Base-by-base conservation (phyloP, 225 moss, liverwort and hornwort genomes). In the Straminergon stramineum region DNA sequence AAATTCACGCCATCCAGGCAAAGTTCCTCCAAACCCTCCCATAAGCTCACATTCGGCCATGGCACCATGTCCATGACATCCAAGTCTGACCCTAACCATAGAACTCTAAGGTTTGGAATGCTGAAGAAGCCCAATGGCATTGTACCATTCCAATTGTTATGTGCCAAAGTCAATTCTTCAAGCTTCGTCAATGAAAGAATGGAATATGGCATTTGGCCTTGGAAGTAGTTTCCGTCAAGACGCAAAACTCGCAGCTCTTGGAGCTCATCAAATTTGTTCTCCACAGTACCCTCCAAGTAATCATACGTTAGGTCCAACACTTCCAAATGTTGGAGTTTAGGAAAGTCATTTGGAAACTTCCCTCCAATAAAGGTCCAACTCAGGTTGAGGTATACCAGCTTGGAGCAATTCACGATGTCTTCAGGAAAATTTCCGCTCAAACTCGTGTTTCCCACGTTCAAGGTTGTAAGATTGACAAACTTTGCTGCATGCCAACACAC, bases 231-330 rank as follows among this genome's bases (percentile, higher is more conserved):
- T 17, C 4, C 1, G 3, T 0, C 22, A 5, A 85, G 60, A 23
- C 23, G 43, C 2, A 85, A 1, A 4, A 85, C 34, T 34, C 45
- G 60, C 2, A 91, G 57, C 43, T 89, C 82, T 10, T 66, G 89
- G 34, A 93, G 77, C 61, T 82, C 65, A 4, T 82, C 87, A 55
- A 91, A 60, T 85, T 16, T 61, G 17, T 4, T 60, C 48, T 10
- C 61, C 60, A 74, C 7, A 2, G 35, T 45, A 17, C 74, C 73
- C 1, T 45, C 15, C 2, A 73, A 22, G 16, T 23, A 0, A 0
- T 0, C 17, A 31, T 4, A 0, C 0, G 34, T 4, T 22, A 74
- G 7, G 73, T 85, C 60, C 5, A 85, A 12, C 34, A 74, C 74
- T 43, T 85, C 34, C 5, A 85, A 34, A 57, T 73, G 11, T 4